Conservation (phyloP, 495 filamentous ascomycete genomes). For the Glonium stellatum region DNA sequence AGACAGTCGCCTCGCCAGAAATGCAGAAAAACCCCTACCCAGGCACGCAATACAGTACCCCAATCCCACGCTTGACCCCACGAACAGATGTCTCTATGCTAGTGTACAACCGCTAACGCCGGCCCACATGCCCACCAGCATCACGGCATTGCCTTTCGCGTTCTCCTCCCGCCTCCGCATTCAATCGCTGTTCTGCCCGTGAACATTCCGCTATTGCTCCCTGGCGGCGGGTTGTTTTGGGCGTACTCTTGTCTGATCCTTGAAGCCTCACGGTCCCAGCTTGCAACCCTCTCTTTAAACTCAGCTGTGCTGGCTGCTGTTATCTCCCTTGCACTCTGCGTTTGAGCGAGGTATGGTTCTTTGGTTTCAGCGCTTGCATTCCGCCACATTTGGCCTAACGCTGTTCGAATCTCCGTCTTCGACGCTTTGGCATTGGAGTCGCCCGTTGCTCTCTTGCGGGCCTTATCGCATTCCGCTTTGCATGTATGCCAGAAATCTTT, state of each 20-base stretch:
- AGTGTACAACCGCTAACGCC: background rate
- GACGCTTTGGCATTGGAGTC: constrained; percentile 59
- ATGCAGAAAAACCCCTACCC: too few relatives aligned
- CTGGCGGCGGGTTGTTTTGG: constrained; percentile 46
- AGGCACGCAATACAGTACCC: too few relatives aligned
- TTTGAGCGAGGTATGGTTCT: constrained; percentile 66
- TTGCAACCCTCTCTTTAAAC: constrained; percentile 50
- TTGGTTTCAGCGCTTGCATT: constrained; percentile 60
- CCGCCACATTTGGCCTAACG: constrained; percentile 84
- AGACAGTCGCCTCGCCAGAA: too few relatives aligned
- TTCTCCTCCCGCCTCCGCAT: constrained; percentile 14
- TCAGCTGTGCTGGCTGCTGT: constrained; percentile 51
- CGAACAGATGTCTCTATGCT: too few relatives aligned
- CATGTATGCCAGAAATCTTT: constrained; percentile 73
- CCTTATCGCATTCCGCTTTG: constrained; percentile 63
- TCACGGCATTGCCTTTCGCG: constrained; percentile 8
- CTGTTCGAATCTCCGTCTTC: constrained; percentile 70
- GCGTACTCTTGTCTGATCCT: constrained; percentile 58
- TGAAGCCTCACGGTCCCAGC: constrained; percentile 63
- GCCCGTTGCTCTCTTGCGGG: constrained; percentile 54
- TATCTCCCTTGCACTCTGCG: constrained; percentile 56
- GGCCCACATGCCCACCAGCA: background rate
- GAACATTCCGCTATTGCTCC: constrained; percentile 11
- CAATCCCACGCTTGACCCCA: too few relatives aligned
- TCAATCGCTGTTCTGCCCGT: constrained; percentile 23